Conservation (phyloP, 2,329 filamentous ascomycete species). For the Xylariales sp. region DNA sequence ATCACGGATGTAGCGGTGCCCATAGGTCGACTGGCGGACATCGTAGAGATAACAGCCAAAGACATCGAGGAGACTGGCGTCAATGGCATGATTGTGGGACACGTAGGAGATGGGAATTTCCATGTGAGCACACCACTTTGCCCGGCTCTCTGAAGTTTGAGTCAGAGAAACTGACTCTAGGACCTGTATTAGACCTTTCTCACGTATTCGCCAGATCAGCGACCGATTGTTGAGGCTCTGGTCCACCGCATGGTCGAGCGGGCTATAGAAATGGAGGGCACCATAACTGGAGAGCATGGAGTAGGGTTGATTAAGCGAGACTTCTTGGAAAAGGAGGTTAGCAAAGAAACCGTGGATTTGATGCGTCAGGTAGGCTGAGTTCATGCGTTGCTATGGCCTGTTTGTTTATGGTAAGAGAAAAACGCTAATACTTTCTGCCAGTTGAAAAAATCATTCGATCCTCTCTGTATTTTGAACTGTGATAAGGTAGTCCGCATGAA, state of each 20-base stretch:
- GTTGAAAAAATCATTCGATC: conserved; percentile 79
- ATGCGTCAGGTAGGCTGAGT: conserved; percentile 79
- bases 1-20: conserved; percentile 85
- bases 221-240: conserved; percentile 61
- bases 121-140: no score
- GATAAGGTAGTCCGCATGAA: conserved; percentile 66
- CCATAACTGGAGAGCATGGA: conserved; percentile 81
- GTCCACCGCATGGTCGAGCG: conserved; percentile 84
- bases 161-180: no score
- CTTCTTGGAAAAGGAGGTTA: conserved; percentile 75
- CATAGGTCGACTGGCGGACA: conserved; percentile 65
- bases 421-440: conserved; percentile 26
- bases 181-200: no score
- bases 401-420: no score
- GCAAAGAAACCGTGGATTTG: conserved; percentile 68
- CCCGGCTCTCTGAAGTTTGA: no score
- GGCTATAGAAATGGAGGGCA: conserved; percentile 80
- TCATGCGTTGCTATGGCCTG: no score
- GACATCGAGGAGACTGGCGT: conserved; percentile 54
- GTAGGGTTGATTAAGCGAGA: conserved; percentile 82
- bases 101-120: conserved; percentile 76
- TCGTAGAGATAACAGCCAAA: conserved; percentile 72
- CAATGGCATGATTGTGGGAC: conserved; percentile 62
- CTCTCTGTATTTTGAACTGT: conserved; percentile 64
- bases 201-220: conserved; percentile 63